Evolutionary conservation across 306 rosid genomes (phyloP).

Genomic region (Betula pendula): DNA sequence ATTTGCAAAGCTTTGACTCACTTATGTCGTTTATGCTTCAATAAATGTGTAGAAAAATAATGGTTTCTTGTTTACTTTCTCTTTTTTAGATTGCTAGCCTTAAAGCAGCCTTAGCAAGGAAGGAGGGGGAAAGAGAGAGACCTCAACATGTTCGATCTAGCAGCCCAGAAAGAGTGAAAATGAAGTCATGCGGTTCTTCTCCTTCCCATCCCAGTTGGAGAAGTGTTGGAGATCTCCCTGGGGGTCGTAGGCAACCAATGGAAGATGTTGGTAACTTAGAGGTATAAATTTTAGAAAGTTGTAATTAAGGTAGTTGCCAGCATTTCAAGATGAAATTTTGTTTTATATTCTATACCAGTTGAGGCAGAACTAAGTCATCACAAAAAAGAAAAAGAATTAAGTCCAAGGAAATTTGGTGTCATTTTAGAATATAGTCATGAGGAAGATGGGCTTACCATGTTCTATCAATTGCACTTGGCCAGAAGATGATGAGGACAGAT

Average conservation of each 20-base stretch:
- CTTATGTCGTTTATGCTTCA: neutral
- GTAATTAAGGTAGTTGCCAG: no score
- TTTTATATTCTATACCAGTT: neutral
- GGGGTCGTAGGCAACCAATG: constrained; percentile 42
- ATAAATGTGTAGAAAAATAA: neutral
- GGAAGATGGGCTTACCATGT: no score
- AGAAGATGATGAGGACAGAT: neutral
- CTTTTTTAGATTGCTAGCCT: constrained; percentile 62
- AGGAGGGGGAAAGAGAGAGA: constrained; percentile 59
- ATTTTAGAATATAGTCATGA: neutral
- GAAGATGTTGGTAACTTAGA: constrained; percentile 57
- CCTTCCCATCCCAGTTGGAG: constrained; percentile 46
- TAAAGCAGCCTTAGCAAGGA: constrained; percentile 76
- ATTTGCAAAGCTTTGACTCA: neutral
- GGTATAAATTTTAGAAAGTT: no score
- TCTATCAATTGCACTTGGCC: neutral
- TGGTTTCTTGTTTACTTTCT: neutral
- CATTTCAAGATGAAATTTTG: neutral
- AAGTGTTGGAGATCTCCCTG: constrained; percentile 37
- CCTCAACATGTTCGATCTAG: constrained; percentile 35
- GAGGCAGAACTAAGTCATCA: neutral
- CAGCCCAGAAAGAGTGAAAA: constrained; percentile 46
- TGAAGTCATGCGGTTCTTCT: constrained; percentile 55
- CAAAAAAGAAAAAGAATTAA: neutral
- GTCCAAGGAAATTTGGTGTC: neutral